Evolutionary conservation across 805 yeast genomes (phyloP).

Genomic region (Saccharomycopsis vini): DNA sequence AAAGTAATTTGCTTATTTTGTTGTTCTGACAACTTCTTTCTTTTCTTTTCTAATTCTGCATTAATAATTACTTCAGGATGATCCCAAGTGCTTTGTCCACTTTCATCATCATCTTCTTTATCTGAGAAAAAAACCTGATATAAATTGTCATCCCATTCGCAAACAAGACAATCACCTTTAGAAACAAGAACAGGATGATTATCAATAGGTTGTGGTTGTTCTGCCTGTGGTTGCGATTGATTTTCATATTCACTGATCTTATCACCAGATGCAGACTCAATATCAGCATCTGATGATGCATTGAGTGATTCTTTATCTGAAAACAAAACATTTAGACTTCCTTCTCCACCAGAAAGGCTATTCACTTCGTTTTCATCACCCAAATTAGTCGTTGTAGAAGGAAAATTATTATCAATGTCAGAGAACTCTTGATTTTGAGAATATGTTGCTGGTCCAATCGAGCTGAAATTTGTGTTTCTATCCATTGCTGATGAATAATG

Average conservation of each 20-base stretch:
- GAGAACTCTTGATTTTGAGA: neutral
- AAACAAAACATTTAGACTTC: neutral
- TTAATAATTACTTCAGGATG: constrained; percentile 41
- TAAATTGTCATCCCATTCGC: constrained; percentile 54
- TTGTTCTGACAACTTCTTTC: constrained; percentile 24
- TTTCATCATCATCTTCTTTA: constrained; percentile 32
- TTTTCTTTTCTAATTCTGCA: constrained; percentile 44
- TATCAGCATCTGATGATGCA: neutral
- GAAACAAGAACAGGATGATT: constrained; percentile 23
- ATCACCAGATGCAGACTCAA: neutral
- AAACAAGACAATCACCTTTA: constrained; percentile 38
- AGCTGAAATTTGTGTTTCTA: too few species aligned
- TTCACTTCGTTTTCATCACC: neutral
- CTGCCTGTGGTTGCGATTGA: too few species aligned
- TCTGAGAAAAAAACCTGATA: constrained; percentile 47
- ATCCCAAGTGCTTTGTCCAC: constrained; percentile 50
- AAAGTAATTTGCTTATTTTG: constrained; percentile 40
- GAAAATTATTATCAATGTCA: neutral
- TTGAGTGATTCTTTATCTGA: neutral
- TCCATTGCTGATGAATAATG: too few species aligned
- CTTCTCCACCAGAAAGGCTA: neutral
- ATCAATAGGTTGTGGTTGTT: neutral
- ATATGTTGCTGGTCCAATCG: too few species aligned
- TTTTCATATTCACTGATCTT: too few species aligned
- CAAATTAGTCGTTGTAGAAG: neutral